These are phyloP conservation scores for Jackrogersella multiformis DNA, from an alignment of 495 filamentous ascomycete species.

Conservation along the genomic window DNA sequence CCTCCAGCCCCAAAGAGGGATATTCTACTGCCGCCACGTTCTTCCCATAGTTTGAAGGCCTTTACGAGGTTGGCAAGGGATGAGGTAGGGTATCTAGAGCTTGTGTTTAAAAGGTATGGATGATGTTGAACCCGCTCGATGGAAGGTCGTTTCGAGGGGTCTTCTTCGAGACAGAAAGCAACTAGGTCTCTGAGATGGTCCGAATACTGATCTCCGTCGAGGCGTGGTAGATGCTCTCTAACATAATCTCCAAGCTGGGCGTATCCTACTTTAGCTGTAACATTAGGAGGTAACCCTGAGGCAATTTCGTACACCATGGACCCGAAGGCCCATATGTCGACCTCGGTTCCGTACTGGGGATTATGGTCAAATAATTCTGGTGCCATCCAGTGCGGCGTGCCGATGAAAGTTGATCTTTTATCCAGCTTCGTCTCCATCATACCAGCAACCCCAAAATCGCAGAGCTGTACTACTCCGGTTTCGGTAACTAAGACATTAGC, in stretches of 20 bases:
- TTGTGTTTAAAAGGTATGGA: conserved; percentile 69
- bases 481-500: conserved; percentile 93
- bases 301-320: conserved; percentile 92
- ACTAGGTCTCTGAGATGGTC: conserved; percentile 79
- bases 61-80: conserved; percentile 77
- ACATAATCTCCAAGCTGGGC: conserved; percentile 68
- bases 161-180: conserved; percentile 78
- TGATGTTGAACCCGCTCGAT: conserved; percentile 72
- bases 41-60: conserved; percentile 87
- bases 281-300: conserved; percentile 82
- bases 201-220: conserved; percentile 81
- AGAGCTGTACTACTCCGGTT: conserved; percentile 85
- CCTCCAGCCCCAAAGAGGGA: conserved; percentile 84
- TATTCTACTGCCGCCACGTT: conserved; percentile 79
- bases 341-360: conserved; percentile 69
- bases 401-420: conserved; percentile 92
- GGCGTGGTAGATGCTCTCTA: conserved; percentile 68
- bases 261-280: conserved; percentile 59
- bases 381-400: conserved; percentile 97
- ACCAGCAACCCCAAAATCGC: conserved; percentile 95
- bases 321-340: conserved; percentile 97
- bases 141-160: conserved; percentile 77
- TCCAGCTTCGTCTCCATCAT: conserved; percentile 82
- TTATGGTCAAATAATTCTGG: conserved; percentile 77
- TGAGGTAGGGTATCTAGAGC: conserved; percentile 72